phyloP scores from a whole-genome alignment of 345 rosid genomes.

The Luvunga scandens region DNA sequence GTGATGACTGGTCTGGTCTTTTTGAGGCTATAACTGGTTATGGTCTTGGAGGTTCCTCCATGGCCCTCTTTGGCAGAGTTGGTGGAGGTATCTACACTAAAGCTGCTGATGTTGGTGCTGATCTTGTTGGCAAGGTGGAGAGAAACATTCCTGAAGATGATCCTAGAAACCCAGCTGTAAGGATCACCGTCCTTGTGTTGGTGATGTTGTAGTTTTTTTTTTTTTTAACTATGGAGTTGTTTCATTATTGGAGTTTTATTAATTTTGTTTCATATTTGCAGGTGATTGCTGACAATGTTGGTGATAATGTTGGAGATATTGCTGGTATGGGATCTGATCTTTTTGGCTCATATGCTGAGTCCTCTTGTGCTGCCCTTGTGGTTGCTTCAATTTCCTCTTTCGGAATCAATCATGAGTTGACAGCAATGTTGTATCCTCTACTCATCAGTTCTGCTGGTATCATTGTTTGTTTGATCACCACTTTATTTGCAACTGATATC shows the following conservation, averaged over 20 bases:
- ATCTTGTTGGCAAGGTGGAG: conserved; percentile 85
- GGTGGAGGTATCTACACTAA: conserved; percentile 86
- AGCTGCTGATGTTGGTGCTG: conserved; percentile 92
- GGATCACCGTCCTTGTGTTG: conserved; percentile 16
- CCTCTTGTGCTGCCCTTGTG: conserved; percentile 79
- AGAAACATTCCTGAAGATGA: conserved; percentile 83
- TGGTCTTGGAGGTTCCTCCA: conserved; percentile 88
- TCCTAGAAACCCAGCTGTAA: conserved; percentile 85
- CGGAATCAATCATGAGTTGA: conserved; percentile 66
- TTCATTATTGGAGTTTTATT: not conserved
- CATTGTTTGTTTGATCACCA: conserved; percentile 65
- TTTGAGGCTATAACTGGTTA: conserved; percentile 85
- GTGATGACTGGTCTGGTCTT: conserved; percentile 80
- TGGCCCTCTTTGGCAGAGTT: conserved; percentile 86
- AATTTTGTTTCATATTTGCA: conserved; percentile 26
- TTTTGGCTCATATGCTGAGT: conserved; percentile 72
- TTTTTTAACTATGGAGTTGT: not conserved
- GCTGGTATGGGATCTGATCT: conserved; percentile 90
- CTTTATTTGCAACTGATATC: conserved; percentile 71
- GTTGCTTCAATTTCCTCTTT: conserved; percentile 80
- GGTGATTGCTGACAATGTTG: conserved; percentile 90
- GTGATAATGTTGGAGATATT: conserved; percentile 82
- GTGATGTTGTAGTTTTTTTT: not conserved
- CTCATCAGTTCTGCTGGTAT: conserved; percentile 71
- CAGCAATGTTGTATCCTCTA: conserved; percentile 72